Evolutionary conservation across 2,329 filamentous ascomycete species (phyloP).

Genomic region (Paecilomyces sp.): DNA sequence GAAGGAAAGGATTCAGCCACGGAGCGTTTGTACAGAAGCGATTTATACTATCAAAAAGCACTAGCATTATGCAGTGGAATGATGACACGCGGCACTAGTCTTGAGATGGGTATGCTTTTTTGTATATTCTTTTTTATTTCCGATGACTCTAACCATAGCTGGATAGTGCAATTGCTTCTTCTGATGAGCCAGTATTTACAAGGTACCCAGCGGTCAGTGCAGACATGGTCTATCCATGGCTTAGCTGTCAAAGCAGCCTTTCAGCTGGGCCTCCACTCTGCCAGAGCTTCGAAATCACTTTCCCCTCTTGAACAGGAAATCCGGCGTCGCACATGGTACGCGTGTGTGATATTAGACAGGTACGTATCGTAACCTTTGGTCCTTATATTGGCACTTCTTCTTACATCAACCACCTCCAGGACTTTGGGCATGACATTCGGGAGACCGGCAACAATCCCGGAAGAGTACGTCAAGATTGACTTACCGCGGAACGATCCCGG

Average conservation of each 20-base stretch:
- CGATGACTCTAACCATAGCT: neutral
- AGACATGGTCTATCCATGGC: constrained; percentile 50
- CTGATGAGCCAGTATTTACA: constrained; percentile 47
- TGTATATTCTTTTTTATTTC: neutral
- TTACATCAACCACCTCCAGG: constrained; percentile 11
- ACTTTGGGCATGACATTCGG: constrained; percentile 48
- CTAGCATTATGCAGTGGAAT: constrained; percentile 13
- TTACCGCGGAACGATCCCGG: constrained; percentile 16
- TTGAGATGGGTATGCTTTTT: constrained; percentile 14
- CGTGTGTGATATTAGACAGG: constrained; percentile 42
- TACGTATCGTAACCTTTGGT: constrained; percentile 6
- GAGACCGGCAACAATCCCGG: constrained; percentile 40
- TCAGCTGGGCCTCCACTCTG: constrained; percentile 47
- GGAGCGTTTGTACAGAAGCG: constrained; percentile 7
- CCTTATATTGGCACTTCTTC: neutral
- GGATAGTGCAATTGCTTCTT: constrained; percentile 43
- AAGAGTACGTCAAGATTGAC: constrained; percentile 36
- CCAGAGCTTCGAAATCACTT: constrained; percentile 27
- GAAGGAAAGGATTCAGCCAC: constrained; percentile 6
- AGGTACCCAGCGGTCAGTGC: constrained; percentile 46
- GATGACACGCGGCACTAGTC: constrained; percentile 11
- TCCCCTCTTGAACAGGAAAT: constrained; percentile 39
- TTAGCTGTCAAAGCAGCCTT: constrained; percentile 46
- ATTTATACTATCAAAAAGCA: constrained; percentile 14
- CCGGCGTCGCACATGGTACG: constrained; percentile 44